A percentile compares a stretch with the other conserved stretches of the same genome.
phyloP scores from a whole-genome alignment of 2,329 filamentous ascomycete genomes.

The Raffaelea arxii region DNA sequence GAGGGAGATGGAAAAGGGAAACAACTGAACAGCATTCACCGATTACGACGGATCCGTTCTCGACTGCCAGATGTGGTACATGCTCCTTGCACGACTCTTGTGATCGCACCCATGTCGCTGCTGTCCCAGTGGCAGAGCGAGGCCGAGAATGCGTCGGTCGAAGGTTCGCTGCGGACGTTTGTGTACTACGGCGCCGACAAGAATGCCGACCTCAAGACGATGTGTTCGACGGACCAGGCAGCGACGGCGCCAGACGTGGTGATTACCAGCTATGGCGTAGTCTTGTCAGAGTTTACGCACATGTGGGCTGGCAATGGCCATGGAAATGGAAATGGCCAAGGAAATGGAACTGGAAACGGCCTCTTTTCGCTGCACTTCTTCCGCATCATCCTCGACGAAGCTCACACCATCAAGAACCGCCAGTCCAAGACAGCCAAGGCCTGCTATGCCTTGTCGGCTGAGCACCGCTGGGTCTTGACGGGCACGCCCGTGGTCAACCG shows the following conservation, averaged over 20 bases:
- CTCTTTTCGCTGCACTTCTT: slow-evolving; percentile 93
- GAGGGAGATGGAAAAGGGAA: slow-evolving; percentile 11
- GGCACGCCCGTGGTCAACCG: slow-evolving; percentile 96
- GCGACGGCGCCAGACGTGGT: slow-evolving; percentile 75
- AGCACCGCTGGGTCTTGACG: slow-evolving; percentile 86
- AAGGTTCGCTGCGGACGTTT: slow-evolving; percentile 72
- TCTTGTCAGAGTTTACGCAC: slow-evolving; percentile 81
- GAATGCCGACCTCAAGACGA: slow-evolving; percentile 60
- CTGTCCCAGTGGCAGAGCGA: slow-evolving; percentile 97
- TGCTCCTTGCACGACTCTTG: slow-evolving; percentile 83
- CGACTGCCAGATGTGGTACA: slow-evolving; percentile 39
- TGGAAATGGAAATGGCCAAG: slow-evolving; percentile 46
- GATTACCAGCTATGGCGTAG: slow-evolving; percentile 88
- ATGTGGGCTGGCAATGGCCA: slow-evolving; percentile 53
- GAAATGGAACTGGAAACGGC: too few species aligned
- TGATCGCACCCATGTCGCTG: slow-evolving; percentile 94
- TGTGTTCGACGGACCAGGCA: slow-evolving; percentile 69
- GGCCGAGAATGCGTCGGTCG: slow-evolving; percentile 78
- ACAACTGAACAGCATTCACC: slow-evolving; percentile 37
- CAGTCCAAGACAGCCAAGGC: slow-evolving; percentile 90
- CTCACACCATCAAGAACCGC: slow-evolving; percentile 82
- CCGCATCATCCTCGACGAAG: slow-evolving; percentile 90
- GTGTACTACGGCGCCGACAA: slow-evolving; percentile 93
- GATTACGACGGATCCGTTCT: slow-evolving; percentile 34
- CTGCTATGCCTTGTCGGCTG: slow-evolving; percentile 79